Conservation (phyloP, 2,329 filamentous ascomycete genomes). For the Reticulascus tulasneorum region DNA sequence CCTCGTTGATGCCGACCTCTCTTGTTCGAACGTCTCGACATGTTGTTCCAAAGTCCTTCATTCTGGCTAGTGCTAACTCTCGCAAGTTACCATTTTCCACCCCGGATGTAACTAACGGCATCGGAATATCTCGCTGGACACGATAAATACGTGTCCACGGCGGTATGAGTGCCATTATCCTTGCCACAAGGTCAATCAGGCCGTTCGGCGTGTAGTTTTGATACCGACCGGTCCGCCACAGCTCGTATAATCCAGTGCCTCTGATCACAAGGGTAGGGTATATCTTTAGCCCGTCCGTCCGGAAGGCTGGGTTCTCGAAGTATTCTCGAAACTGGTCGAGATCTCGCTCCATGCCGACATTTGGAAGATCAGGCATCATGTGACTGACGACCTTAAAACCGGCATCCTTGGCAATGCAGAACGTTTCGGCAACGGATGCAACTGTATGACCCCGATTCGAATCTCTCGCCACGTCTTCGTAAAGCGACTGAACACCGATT, state of each 20-base stretch:
- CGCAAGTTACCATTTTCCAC: conserved; percentile 97
- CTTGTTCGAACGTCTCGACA: conserved; percentile 95
- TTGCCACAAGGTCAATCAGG: conserved; percentile 88
- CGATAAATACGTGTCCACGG: conserved; percentile 99
- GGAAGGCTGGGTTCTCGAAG: conserved; percentile 93
- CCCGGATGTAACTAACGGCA: conserved; percentile 97
- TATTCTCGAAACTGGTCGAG: conserved; percentile 97
- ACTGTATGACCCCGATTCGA: conserved; percentile 97
- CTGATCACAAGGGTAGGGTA: conserved; percentile 97
- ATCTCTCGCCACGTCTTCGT: conserved; percentile 97
- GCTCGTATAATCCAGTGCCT: conserved; percentile 91
- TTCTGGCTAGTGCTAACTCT: conserved; percentile 88
- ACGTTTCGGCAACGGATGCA: conserved; percentile 90
- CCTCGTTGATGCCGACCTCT: conserved; percentile 97
- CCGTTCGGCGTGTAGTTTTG: conserved; percentile 99
- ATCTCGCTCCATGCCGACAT: conserved; percentile 97
- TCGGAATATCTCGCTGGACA: conserved; percentile 98
- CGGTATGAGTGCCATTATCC: conserved; percentile 91
- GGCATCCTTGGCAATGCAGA: conserved; percentile 94
- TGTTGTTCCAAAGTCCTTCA: conserved; percentile 98
- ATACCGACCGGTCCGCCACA: conserved; percentile 95
- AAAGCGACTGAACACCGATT: conserved; percentile 92
- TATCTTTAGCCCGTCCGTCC: conserved; percentile 95
- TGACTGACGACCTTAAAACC: conserved; percentile 99
- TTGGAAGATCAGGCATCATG: conserved; percentile 99